Evolutionary conservation across 192 early-diverging fungal species (phyloP), one percentile per base, ranked within the genome.

Genomic region (Chytriomyces sp.): DNA sequence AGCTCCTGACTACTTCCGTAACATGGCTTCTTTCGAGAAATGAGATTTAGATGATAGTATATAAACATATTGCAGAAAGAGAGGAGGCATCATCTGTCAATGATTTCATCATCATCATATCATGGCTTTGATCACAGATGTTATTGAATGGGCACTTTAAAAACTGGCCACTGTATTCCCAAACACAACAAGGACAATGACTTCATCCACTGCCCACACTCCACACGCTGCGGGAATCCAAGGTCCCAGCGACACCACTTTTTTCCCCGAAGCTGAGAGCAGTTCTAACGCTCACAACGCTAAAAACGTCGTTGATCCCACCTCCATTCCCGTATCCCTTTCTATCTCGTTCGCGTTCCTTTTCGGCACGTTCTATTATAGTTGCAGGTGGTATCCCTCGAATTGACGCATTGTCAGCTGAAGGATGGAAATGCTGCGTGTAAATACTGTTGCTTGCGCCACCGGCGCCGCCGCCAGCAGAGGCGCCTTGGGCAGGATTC

Each of bases 311-410:
- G 26, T 64, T 35, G n/a, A 35, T 26, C 10, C 63, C 63, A 13
- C 35, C 63, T 13, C n/a, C n/a, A 13, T 11, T 26, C 18, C 35
- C 23, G 26, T 48, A 16, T 23, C 6, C 28, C 35, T 43, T 9
- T 7, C 57, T 53, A 45, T 72, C 61, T 8, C 59, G 26, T 43
- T 72, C 73, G 20, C 73, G 73, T 53, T 75, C 73, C 9, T 26
- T 35, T 43, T 75, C 73, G 13, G 73, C 73, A 6, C 73, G 73
- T 53, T 75, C 73, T 7, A 75, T 48, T n/a, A 75, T 75, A 6
- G 73, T 75, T n/a, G 73, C 73, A n/a, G 73, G 73, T n/a, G 73
- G 62, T 10, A 75, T 75, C 9, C 73, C 73, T 11, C 73, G 73
- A 43, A 75, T 75, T 13, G 62, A 65, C 61, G 73, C 73, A 46